Evolutionary conservation across 129 eudicot genomes (phyloP).

Genomic region (Lactuca sativa): DNA sequence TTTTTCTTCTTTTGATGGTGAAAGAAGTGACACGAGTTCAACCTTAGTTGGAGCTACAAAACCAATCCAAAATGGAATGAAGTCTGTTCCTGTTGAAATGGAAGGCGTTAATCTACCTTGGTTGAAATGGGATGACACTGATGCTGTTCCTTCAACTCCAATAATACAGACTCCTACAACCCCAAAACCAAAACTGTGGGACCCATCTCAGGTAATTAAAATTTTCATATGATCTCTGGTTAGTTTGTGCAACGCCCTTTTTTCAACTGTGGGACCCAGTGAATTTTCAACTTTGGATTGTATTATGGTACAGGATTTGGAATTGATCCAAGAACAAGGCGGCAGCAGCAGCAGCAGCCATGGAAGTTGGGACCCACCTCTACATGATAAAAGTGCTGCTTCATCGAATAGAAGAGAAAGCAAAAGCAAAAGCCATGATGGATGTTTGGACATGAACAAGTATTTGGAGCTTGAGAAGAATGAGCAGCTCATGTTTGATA

Average conservation of each 20-base stretch:
- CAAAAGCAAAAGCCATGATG: constrained; percentile 5
- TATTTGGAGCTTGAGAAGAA: constrained; percentile 39
- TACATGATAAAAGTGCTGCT: constrained; percentile 3
- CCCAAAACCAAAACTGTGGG: constrained; percentile 62
- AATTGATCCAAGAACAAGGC: constrained; percentile 38
- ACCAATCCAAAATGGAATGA: constrained; percentile 34
- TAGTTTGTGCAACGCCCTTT: too few relatives aligned
- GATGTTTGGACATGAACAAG: constrained; percentile 46
- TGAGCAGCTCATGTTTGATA: constrained; percentile 58
- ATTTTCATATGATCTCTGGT: too few relatives aligned
- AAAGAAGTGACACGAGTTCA: constrained; percentile 95
- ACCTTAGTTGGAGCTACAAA: constrained; percentile 49
- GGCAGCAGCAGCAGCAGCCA: constrained; percentile 56
- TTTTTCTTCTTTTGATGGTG: constrained; percentile 93
- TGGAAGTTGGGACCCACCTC: constrained; percentile 73
- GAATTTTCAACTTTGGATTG: too few relatives aligned
- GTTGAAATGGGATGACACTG: constrained; percentile 86
- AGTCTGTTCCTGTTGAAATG: constrained; percentile 56
- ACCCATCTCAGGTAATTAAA: constrained; percentile 57
- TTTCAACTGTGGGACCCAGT: too few relatives aligned
- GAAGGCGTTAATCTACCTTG: constrained; percentile 88
- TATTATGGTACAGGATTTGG: constrained; percentile 30
- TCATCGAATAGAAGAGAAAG: constrained; percentile 28
- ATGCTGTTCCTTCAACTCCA: constrained; percentile 38
- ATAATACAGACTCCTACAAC: constrained; percentile 43